Conservation (phyloP, 177 flowering plant genomes). For the Telopea speciosissima region DNA sequence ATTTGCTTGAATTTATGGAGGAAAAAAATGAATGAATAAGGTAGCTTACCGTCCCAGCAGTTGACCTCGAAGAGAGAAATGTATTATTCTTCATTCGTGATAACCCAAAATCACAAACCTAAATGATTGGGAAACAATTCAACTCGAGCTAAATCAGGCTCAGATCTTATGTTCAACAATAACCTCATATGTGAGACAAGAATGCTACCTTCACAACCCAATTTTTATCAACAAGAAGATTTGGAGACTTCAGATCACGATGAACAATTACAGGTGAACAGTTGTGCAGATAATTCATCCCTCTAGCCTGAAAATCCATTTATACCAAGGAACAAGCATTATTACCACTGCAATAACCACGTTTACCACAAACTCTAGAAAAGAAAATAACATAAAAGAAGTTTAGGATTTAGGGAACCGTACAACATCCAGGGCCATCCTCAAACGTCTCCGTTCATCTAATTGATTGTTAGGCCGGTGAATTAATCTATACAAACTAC, state of each 20-base stretch:
- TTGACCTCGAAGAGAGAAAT: slow-evolving; percentile 77
- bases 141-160: neutral
- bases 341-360: slow-evolving; percentile 6
- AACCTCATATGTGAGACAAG: slow-evolving; percentile 5
- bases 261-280: slow-evolving; percentile 83
- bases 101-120: slow-evolving; percentile 92
- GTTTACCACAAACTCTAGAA: slow-evolving; percentile 6
- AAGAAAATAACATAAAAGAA: slow-evolving; percentile 2
- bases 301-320: slow-evolving; percentile 65
- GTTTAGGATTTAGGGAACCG: slow-evolving; percentile 14
- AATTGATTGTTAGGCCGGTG: slow-evolving; percentile 88
- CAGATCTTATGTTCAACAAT: neutral
- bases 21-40: neutral
- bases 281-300: slow-evolving; percentile 94
- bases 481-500: slow-evolving; percentile 87
- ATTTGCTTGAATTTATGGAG: neutral
- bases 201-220: slow-evolving; percentile 88
- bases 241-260: slow-evolving; percentile 95
- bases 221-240: slow-evolving; percentile 94
- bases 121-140: slow-evolving; percentile 3
- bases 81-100: slow-evolving; percentile 78
- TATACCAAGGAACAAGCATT: slow-evolving; percentile 8
- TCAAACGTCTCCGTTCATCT: slow-evolving; percentile 78
- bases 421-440: slow-evolving; percentile 97
- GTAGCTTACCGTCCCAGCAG: slow-evolving; percentile 80